Evolutionary conservation across 1,284 basidiomycete species (phyloP).

Genomic region (Naganishia albida): DNA sequence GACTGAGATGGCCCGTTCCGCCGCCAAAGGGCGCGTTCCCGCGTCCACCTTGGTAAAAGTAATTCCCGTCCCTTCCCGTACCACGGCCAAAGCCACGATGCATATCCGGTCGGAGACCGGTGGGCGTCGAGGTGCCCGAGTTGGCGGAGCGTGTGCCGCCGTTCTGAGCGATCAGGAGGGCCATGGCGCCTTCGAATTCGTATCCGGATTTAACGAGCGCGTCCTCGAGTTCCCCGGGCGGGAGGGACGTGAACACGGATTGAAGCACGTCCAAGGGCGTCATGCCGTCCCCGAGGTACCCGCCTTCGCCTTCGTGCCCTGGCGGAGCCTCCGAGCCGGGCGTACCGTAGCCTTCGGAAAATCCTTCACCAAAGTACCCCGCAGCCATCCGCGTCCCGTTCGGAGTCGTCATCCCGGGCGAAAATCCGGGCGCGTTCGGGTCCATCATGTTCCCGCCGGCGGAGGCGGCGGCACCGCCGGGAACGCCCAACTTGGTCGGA

Average conservation of each 20-base stretch:
- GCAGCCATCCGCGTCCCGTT: conserved; percentile 6
- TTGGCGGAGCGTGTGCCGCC: conserved; percentile 47
- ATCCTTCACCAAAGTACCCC: conserved; percentile 9
- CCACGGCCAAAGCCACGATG: conserved; percentile 22
- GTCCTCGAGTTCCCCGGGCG: conserved; percentile 88
- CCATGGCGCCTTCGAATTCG: conserved; percentile 93
- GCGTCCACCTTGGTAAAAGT: conserved; percentile 43
- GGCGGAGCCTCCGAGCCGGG: conserved; percentile 1
- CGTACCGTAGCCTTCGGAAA: conserved; percentile 5
- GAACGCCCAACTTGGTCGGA: conserved; percentile 36
- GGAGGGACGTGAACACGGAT: conserved; percentile 85
- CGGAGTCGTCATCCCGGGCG: conserved; percentile 4
- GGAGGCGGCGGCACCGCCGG: conserved; percentile 4
- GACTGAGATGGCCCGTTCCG: conserved; percentile 42
- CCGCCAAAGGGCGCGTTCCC: conserved; percentile 39
- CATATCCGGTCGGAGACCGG: conserved; percentile 16
- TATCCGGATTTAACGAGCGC: conserved; percentile 83
- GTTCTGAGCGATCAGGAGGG: conserved; percentile 76
- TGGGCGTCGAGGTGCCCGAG: conserved; percentile 43
- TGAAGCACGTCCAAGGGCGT: conserved; percentile 94
- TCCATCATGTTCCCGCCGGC: not conserved
- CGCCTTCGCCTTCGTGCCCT: conserved; percentile 46
- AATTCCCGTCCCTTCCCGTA: conserved; percentile 37
- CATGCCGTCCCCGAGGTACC: conserved; percentile 77
- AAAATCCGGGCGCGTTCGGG: conserved; percentile 20